Base-by-base conservation (phyloP, 306 rosid genomes). In the Psophocarpus tetragonolobus region DNA sequence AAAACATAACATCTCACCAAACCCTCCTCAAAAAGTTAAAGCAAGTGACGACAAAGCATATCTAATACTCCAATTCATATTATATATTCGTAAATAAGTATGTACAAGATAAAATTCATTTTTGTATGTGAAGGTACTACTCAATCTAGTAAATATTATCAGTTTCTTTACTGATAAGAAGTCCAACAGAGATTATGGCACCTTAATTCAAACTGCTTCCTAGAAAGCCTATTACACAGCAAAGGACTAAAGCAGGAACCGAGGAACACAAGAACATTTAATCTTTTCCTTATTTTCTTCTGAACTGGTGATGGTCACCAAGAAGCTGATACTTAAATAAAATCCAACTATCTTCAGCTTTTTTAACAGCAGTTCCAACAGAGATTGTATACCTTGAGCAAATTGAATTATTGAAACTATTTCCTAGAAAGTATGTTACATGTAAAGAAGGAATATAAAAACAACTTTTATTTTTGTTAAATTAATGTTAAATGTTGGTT, bases 361-460 rank as follows among this genome's bases (percentile, higher is more conserved):
- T 38, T 64, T 29, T 50, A 67, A 8, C 15, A 71, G 54, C 27
- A 51, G 26, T 33, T 78, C 53, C 73, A 66, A 38, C 70, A 65
- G 7, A 23, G 69, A 56, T 67, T 39, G 35, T 39, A 83, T 20
- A 73, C 33, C 45, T 57, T 27, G 24, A 58, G 8, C 27, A 38
- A 47, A 67, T 83, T 83, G 73, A 67, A 44, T 57, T 32, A 67
- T 83, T 83, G 73, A 67, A 44, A 67, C 41, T n/a, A 36, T 26
- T 77, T 63, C 11, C 68, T 62, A 35, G 50, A 66, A 63, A 64
- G 76, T 9, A 79, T 71, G 54, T 23, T 47, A 64, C 45, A 65
- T 54, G 38, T 13, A 29, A 69, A 24, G 15, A 21, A 36, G 33
- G 21, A 48, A 32, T 26, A 68, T 24, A 68, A 6, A 27, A 47